These are phyloP conservation scores for Apiospora pterosperma DNA, from an alignment of 2,329 filamentous ascomycete genomes.

Conservation along the genomic window DNA sequence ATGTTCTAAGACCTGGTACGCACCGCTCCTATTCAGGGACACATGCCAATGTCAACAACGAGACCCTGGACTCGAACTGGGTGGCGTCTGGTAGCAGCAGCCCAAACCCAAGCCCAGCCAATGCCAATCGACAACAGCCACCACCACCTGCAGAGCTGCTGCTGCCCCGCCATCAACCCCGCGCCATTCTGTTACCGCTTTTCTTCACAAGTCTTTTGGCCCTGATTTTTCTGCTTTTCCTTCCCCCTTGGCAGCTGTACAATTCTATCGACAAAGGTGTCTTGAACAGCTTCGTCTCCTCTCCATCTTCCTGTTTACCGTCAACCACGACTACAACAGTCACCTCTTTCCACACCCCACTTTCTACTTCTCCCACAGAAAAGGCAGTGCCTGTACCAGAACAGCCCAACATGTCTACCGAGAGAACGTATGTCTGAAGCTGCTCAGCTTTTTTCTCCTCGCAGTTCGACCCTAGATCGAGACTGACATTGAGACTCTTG, in stretches of 20 bases:
- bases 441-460: constrained; percentile 10
- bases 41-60: not conserved
- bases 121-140: not conserved
- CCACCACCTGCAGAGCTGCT: not conserved
- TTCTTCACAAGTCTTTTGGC: not conserved
- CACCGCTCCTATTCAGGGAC: not conserved
- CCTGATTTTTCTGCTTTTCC: constrained; percentile 1
- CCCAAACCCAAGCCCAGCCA: not conserved
- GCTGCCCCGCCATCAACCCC: not conserved
- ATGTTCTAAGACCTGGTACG: not conserved
- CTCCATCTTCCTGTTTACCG: not conserved
- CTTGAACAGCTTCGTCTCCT: not conserved
- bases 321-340: constrained; percentile 25
- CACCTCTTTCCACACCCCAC: constrained; percentile 14
- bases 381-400: not conserved
- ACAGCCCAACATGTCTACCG: constrained; percentile 61
- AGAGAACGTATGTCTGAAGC: constrained; percentile 71
- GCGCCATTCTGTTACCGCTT: not conserved
- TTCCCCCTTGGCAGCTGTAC: not conserved
- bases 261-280: not conserved
- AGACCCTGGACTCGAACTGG: not conserved
- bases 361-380: constrained; percentile 20
- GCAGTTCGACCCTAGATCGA: constrained; percentile 18
- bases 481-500: constrained; percentile 5
- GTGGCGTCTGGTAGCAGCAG: not conserved